Conservation (phyloP, 345 rosid genomes). For the Gossypium anomalum region DNA sequence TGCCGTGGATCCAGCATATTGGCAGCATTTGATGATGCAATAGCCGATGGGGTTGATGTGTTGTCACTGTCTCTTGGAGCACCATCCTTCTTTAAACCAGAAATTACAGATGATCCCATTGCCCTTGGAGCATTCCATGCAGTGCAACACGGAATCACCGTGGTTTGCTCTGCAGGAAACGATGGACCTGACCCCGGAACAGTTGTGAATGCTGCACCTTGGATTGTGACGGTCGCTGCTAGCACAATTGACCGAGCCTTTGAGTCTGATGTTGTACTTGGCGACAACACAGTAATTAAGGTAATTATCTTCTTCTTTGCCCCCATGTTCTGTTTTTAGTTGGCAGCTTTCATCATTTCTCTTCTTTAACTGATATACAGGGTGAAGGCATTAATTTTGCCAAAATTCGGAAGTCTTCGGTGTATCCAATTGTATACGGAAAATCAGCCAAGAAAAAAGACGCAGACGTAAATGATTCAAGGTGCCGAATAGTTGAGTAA, state of each 20-base stretch:
- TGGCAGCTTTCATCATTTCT: background rate
- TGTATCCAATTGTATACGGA: conserved; percentile 49
- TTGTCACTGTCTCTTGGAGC: conserved; percentile 73
- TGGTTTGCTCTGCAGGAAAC: conserved; percentile 80
- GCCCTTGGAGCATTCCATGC: conserved; percentile 89
- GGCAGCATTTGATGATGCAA: conserved; percentile 73
- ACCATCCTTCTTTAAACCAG: conserved; percentile 23
- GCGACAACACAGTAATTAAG: conserved; percentile 53
- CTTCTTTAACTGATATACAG: conserved; percentile 22
- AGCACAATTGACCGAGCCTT: conserved; percentile 78
- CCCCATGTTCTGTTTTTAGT: background rate
- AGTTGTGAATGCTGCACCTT: conserved; percentile 64
- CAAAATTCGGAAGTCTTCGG: conserved; percentile 39
- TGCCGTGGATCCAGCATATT: conserved; percentile 62
- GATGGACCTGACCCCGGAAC: conserved; percentile 56
- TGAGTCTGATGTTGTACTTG: conserved; percentile 62
- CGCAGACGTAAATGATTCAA: conserved; percentile 38
- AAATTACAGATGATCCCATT: conserved; percentile 46
- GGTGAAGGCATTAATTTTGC: conserved; percentile 77
- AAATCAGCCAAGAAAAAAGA: conserved; percentile 44
- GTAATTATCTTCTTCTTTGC: conserved; percentile 24
- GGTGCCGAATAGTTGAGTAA: conserved; percentile 28
- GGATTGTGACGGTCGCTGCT: conserved; percentile 84
- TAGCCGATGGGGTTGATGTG: conserved; percentile 66
- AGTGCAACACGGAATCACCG: conserved; percentile 54